A percentile compares a stretch with the other conserved stretches of the same genome.
These are phyloP conservation scores for Leishmania amazonensis DNA, from an alignment of 208 protist genomes.

Conservation along the genomic window DNA sequence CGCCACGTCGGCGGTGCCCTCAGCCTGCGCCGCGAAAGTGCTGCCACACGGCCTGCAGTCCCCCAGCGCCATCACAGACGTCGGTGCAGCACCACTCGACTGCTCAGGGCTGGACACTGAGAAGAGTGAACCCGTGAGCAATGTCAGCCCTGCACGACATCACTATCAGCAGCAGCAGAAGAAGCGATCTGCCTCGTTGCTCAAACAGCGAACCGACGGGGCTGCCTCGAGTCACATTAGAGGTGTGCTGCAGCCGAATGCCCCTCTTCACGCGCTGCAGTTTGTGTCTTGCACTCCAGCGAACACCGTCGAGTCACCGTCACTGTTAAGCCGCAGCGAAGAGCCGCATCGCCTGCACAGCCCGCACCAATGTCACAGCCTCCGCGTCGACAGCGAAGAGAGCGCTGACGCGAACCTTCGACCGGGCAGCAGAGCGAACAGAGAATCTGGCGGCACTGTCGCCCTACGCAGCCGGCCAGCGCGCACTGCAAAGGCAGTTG, in stretches of 20 bases:
- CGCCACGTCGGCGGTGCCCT: neutral
- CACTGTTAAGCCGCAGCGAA: conserved; percentile 5
- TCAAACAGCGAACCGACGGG: neutral
- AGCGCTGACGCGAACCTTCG: neutral
- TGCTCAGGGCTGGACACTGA: neutral
- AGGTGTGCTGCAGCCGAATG: neutral
- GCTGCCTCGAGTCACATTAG: neutral
- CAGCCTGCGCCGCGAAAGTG: conserved; percentile 13
- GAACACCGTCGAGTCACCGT: conserved; percentile 7
- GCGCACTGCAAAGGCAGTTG: neutral
- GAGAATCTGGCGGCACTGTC: neutral
- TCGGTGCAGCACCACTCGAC: conserved; percentile 5
- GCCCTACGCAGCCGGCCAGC: neutral
- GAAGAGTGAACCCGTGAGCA: neutral
- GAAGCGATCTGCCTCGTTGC: neutral
- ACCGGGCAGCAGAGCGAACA: neutral
- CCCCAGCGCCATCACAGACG: conserved; percentile 23
- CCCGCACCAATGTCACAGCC: neutral
- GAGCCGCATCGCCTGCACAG: neutral
- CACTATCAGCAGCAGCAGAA: neutral
- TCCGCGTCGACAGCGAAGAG: neutral
- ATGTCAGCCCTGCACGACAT: neutral
- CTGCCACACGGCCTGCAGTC: conserved; percentile 27
- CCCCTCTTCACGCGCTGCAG: conserved; percentile 28
- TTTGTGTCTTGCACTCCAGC: neutral